A percentile compares a stretch with the other conserved stretches of the same genome.
phyloP scores from a whole-genome alignment of 257 asterid genomes.

The Marsdenia floribunda region DNA sequence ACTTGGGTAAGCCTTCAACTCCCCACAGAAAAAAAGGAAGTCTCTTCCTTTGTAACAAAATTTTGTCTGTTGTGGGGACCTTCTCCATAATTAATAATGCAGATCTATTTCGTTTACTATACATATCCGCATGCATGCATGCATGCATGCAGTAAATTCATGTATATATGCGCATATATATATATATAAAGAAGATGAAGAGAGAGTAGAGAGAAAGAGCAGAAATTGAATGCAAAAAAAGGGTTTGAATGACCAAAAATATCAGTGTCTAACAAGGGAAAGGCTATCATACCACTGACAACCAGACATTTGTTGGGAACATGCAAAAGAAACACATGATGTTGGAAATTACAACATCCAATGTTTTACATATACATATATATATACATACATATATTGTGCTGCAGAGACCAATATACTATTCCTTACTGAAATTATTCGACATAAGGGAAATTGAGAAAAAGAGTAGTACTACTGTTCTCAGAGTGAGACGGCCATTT shows the following conservation, averaged over 20 bases:
- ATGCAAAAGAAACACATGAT: constrained; percentile 29
- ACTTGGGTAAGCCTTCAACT: constrained; percentile 25
- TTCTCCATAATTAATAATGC: neutral
- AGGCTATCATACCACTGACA: constrained; percentile 46
- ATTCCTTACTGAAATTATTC: neutral
- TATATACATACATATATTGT: neutral
- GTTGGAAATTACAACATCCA: constrained; percentile 37
- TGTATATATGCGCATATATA: neutral
- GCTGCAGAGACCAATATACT: constrained; percentile 22
- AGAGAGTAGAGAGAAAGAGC: neutral
- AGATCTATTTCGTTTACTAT: neutral
- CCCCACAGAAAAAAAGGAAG: constrained; percentile 17
- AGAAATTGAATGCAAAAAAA: neutral
- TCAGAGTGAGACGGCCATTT: neutral
- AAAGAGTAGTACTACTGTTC: neutral
- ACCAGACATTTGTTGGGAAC: constrained; percentile 57
- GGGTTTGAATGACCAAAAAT: constrained; percentile 15
- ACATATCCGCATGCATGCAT: neutral
- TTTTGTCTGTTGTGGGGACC: constrained; percentile 19
- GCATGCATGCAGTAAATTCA: neutral
- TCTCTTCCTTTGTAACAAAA: constrained; percentile 24
- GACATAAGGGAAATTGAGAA: neutral
- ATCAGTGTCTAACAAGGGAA: constrained; percentile 28
- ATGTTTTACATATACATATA: neutral
- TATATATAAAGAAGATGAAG: neutral